phyloP scores from a whole-genome alignment of 192 early-diverging fungal genomes.

The Chytriomyces confervae region DNA sequence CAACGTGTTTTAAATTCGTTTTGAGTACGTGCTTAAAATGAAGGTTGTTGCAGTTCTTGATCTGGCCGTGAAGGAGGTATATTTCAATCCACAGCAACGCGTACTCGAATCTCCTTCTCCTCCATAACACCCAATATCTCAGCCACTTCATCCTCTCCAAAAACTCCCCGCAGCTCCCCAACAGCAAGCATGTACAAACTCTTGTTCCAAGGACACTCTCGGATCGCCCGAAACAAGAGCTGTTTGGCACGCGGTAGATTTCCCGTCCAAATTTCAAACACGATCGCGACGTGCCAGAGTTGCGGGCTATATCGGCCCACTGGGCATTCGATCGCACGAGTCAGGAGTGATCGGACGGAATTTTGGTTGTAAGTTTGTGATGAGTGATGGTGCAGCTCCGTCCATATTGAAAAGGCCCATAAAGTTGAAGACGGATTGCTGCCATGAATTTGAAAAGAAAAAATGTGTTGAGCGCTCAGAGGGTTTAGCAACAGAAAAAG shows the following conservation, averaged over 20 bases:
- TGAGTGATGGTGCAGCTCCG: constrained; percentile 58
- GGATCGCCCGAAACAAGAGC: constrained; percentile 63
- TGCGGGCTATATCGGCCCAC: constrained; percentile 54
- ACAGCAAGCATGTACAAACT: constrained; percentile 61
- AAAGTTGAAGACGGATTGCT: constrained; percentile 55
- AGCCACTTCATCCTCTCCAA: constrained; percentile 55
- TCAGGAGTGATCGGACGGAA: constrained; percentile 63
- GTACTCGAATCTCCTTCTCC: constrained; percentile 70
- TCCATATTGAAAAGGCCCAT: constrained; percentile 63
- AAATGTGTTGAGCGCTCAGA: background rate
- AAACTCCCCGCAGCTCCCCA: constrained; percentile 42
- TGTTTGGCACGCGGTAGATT: constrained; percentile 51
- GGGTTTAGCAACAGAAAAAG: constrained; percentile 2
- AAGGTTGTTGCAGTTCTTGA: no score
- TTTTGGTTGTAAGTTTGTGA: constrained; percentile 55
- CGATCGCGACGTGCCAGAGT: constrained; percentile 68
- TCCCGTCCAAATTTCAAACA: constrained; percentile 60
- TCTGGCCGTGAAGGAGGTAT: no score
- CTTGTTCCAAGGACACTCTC: constrained; percentile 67
- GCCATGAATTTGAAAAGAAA: constrained; percentile 42
- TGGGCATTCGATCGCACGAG: constrained; percentile 52
- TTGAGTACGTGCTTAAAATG: no score
- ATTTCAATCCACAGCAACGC: constrained; percentile 16
- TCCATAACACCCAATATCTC: constrained; percentile 64
- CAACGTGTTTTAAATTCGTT: no score